Evolutionary conservation across 805 yeast species (phyloP).

Genomic region (Saccharomycopsis amapae): DNA sequence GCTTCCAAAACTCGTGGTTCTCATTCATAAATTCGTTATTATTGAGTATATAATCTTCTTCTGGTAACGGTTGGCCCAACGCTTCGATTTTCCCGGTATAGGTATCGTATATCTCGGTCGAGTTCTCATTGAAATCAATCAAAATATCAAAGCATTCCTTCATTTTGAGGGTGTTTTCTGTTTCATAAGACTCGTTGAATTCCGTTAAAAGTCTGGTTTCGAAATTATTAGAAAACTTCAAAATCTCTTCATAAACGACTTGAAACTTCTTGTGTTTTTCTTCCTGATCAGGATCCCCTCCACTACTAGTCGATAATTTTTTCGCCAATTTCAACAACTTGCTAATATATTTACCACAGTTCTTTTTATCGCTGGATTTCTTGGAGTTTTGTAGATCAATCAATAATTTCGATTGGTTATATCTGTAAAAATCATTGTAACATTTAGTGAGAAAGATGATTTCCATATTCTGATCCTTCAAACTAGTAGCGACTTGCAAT

Average conservation of each 20-base stretch:
- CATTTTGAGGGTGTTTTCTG: conserved; percentile 63
- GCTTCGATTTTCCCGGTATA: conserved; percentile 76
- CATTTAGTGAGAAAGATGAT: conserved; percentile 69
- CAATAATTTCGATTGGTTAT: conserved; percentile 45
- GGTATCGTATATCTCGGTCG: conserved; percentile 63
- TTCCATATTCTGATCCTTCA: conserved; percentile 65
- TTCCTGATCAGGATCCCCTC: background rate
- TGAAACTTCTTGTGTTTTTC: conserved; percentile 5
- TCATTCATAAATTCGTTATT: conserved; percentile 26
- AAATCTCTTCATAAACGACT: conserved; percentile 40
- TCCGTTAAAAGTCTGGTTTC: conserved; percentile 62
- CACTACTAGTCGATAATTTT: conserved; percentile 10
- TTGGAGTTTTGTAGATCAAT: conserved; percentile 45
- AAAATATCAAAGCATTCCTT: conserved; percentile 68
- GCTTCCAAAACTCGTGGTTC: conserved; percentile 46
- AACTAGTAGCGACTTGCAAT: conserved; percentile 57
- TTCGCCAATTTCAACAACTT: conserved; percentile 17
- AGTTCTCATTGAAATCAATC: conserved; percentile 76
- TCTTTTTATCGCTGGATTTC: conserved; percentile 43
- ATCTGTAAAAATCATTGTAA: conserved; percentile 68
- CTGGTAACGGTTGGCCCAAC: conserved; percentile 37
- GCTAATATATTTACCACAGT: conserved; percentile 45
- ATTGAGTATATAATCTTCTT: conserved; percentile 32
- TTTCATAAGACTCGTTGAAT: conserved; percentile 69
- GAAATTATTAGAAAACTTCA: conserved; percentile 67